Evolutionary conservation across 768 basidiomycete species (phyloP).

Genomic region (Boletales sp.): DNA sequence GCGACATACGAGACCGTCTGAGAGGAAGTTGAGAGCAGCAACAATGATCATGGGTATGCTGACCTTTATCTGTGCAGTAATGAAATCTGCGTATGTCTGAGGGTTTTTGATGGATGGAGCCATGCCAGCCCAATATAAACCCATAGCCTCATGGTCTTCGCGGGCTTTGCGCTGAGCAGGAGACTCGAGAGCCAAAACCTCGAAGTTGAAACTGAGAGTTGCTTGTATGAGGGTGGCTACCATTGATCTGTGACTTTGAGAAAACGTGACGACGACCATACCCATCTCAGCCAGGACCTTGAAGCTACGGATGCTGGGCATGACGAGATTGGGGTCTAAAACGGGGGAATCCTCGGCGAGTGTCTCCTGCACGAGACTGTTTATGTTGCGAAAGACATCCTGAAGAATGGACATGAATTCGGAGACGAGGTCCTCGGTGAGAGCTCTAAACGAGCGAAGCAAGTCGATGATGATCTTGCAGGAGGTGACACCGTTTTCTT

Average conservation of each 20-base stretch:
- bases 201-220: constrained; percentile 75
- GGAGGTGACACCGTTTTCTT: constrained; percentile 87
- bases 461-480: constrained; percentile 93
- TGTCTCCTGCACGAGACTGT: constrained; percentile 65
- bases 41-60: neutral
- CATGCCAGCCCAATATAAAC: constrained; percentile 79
- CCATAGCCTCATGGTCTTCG: constrained; percentile 77
- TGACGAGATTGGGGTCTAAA: constrained; percentile 53
- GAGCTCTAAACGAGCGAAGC: constrained; percentile 68
- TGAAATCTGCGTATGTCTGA: constrained; percentile 74
- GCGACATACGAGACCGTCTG: constrained; percentile 91
- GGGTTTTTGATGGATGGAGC: constrained; percentile 71
- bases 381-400: constrained; percentile 73
- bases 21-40: constrained; percentile 6
- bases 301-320: constrained; percentile 82
- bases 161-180: constrained; percentile 78
- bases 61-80: constrained; percentile 90
- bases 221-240: constrained; percentile 64
- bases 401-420: constrained; percentile 82
- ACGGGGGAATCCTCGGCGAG: constrained; percentile 63
- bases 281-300: constrained; percentile 94
- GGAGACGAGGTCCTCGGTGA: constrained; percentile 68
- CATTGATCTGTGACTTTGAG: constrained; percentile 71
- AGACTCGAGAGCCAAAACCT: constrained; percentile 72
- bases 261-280: constrained; percentile 86